A percentile compares a stretch with the other conserved stretches of the same genome.
phyloP scores from a whole-genome alignment of 169 alveolate species.

The Blepharisma undulans region DNA sequence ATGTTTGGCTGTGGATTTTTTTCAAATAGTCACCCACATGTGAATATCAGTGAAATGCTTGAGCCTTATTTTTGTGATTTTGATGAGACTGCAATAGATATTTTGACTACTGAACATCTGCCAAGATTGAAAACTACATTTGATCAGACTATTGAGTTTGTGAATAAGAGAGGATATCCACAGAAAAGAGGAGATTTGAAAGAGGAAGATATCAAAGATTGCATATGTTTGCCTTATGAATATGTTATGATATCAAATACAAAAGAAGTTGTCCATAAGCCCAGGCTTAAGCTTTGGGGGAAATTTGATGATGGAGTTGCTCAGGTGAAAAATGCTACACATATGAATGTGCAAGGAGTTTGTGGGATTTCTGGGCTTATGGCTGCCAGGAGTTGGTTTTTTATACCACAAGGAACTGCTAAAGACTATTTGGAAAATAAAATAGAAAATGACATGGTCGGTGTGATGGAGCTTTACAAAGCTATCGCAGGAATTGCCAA shows the following conservation, averaged over 20 bases:
- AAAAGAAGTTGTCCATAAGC: background rate
- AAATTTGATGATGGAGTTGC: background rate
- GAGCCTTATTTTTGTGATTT: background rate
- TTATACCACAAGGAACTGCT: background rate
- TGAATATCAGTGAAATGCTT: background rate
- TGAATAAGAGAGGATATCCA: slow-evolving; percentile 31
- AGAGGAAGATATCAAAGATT: background rate
- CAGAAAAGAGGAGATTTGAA: slow-evolving; percentile 8
- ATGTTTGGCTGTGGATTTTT: slow-evolving; percentile 22
- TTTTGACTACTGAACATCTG: slow-evolving; percentile 8
- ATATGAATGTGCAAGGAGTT: background rate
- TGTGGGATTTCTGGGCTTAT: slow-evolving; percentile 23
- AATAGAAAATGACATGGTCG: background rate
- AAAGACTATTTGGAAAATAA: background rate
- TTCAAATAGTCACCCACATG: background rate
- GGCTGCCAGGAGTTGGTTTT: slow-evolving; percentile 26
- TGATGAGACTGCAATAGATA: background rate
- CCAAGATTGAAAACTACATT: background rate
- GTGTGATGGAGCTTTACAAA: slow-evolving; percentile 5
- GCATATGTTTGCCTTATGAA: slow-evolving; percentile 22
- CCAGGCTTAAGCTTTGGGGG: background rate
- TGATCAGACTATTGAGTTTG: slow-evolving; percentile 12
- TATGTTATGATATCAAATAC: background rate
- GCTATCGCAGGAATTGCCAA: background rate
- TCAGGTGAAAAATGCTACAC: background rate